Evolutionary conservation across 768 basidiomycete genomes (phyloP).

Genomic region (Tulasnella sp.): DNA sequence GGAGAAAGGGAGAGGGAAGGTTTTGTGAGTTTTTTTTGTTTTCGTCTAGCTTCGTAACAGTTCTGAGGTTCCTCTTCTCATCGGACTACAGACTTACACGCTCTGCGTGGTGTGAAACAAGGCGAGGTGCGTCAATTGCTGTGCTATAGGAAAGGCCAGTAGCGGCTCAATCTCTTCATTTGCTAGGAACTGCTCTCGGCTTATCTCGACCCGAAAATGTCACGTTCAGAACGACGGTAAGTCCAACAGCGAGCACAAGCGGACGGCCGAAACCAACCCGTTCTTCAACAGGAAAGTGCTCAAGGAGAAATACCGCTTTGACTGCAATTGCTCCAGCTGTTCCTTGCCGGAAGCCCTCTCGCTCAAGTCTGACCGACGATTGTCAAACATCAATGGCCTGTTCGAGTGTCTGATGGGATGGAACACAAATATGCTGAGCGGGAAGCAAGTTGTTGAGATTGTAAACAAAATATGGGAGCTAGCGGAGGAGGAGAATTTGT

Average conservation of each 20-base stretch:
- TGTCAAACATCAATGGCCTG: conserved; percentile 40
- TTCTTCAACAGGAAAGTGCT: conserved; percentile 40
- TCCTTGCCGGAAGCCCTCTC: conserved; percentile 45
- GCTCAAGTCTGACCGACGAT: conserved; percentile 43
- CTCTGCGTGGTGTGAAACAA: conserved; percentile 44
- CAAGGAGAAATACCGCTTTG: conserved; percentile 46
- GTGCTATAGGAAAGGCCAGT: not conserved
- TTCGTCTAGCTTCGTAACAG: no score
- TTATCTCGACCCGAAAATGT: conserved; percentile 50
- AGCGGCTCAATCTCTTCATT: not conserved
- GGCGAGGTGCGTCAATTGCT: conserved; percentile 39
- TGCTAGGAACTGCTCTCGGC: conserved; percentile 53
- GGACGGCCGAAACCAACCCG: not conserved
- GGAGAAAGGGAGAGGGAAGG: conserved; percentile 15
- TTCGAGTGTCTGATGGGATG: conserved; percentile 45
- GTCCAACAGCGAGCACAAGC: not conserved
- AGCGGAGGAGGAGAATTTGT: conserved; percentile 56
- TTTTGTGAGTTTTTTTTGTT: conserved; percentile 1
- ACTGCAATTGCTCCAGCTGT: conserved; percentile 52
- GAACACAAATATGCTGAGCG: conserved; percentile 40
- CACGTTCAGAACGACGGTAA: conserved; percentile 48
- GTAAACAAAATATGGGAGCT: conserved; percentile 49
- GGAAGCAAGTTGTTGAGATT: conserved; percentile 42
- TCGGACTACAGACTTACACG: conserved; percentile 47
- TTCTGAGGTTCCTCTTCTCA: not conserved